Evolutionary conservation across 2,329 filamentous ascomycete genomes (phyloP), one percentile per base, ranked within the genome.

Genomic region (Microascus cirrosus): DNA sequence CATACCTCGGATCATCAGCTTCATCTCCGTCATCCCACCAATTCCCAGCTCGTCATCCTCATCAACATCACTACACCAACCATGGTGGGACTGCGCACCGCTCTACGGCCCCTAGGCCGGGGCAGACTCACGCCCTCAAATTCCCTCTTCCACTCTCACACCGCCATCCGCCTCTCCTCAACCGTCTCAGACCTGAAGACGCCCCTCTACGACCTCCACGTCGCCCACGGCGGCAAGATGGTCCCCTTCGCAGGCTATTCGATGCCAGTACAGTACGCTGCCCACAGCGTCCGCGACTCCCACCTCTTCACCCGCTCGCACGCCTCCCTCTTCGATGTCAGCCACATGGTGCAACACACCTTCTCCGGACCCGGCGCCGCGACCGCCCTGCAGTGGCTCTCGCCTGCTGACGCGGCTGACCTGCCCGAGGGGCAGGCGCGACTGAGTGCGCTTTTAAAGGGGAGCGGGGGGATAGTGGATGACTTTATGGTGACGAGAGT

Each of bases 331-430:
- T 99, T 99, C 68, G 94, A 99, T 71, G 94, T 97, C 58, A 87
- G 87, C 70, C 94, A 97, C 75, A 97, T 97, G 93, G 91, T 87
- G 62, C 92, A 96, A 75, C 91, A 96, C 71, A 81, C 85, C 63
- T 84, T 99, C 69, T 83, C 83, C 56, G 94, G 94, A 0, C 84
- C 90, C 6, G 88, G 88, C 39, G 92, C 90, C 5, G 80, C 86
- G 28, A 82, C 82, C 5, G 94, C 97, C 69, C 81, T 99, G 42
- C 85, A 95, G 76, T 84, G 77, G 63, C 77, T 99, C 61, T 96
- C 92, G 0, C 94, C 94, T 0, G 85, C 86, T 13, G 83, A 84
- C 53, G 77, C 94, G 56, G 77, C 79, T 53, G 75, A 77, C 36
- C 80, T 96, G 60, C 74, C 75, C 32, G 69, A 76, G 50, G 84